Conservation (phyloP, 2,329 filamentous ascomycete species). For the Sarocladium brachiariae region DNA sequence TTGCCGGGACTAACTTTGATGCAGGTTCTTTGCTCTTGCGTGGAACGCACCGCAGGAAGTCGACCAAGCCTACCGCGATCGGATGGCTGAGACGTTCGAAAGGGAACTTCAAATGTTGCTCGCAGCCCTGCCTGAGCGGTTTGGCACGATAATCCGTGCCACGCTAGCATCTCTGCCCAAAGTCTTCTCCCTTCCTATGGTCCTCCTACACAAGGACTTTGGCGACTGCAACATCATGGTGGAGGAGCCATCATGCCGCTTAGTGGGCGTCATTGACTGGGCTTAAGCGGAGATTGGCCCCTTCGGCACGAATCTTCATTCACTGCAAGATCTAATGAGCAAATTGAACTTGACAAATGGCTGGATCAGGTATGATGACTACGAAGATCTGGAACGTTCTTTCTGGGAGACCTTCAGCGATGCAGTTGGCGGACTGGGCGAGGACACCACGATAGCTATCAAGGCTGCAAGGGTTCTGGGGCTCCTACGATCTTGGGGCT, state of each 20-base stretch:
- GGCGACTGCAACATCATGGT: slow-evolving; percentile 32
- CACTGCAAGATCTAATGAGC: slow-evolving; percentile 24
- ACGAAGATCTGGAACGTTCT: slow-evolving; percentile 18
- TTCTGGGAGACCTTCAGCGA: slow-evolving; percentile 27
- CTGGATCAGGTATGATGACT: slow-evolving; percentile 27
- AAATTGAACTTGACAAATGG: slow-evolving; percentile 29
- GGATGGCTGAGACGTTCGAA: too few relatives aligned
- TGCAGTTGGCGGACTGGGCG: too few relatives aligned
- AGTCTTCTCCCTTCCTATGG: slow-evolving; percentile 31
- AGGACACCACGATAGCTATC: too few relatives aligned
- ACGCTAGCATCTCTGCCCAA: slow-evolving; percentile 18
- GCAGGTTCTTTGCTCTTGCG: too few relatives aligned
- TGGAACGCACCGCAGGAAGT: too few relatives aligned
- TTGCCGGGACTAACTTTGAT: too few relatives aligned
- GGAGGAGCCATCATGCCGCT: slow-evolving; percentile 26
- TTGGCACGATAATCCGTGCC: too few relatives aligned
- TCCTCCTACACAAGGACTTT: slow-evolving; percentile 33
- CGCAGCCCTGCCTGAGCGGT: too few relatives aligned
- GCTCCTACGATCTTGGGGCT: too few relatives aligned
- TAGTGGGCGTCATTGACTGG: slow-evolving; percentile 35
- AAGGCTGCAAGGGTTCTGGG: too few relatives aligned
- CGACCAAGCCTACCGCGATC: too few relatives aligned
- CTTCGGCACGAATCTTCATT: slow-evolving; percentile 32
- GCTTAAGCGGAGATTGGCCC: slow-evolving; percentile 32
- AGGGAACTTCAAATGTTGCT: too few relatives aligned